Evolutionary conservation across 2,329 filamentous ascomycete genomes (phyloP).

Genomic region (Neonectria hederae): DNA sequence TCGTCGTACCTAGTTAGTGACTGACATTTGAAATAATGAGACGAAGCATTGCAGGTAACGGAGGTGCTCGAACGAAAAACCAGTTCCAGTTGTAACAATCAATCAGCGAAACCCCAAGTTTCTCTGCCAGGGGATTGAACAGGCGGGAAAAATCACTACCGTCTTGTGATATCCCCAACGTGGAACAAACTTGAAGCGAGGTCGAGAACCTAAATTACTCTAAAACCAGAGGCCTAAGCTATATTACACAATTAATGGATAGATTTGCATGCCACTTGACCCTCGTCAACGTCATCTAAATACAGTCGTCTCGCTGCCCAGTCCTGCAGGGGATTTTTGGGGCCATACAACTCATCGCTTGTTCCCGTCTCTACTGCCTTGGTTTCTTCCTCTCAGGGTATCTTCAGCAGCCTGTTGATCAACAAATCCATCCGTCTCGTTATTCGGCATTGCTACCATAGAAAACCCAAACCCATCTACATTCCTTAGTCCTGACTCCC

Average conservation of each 20-base stretch:
- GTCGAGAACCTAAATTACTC: slow-evolving; percentile 8
- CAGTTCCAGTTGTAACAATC: background rate
- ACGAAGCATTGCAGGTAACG: background rate
- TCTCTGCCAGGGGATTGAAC: background rate
- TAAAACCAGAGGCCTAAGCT: slow-evolving; percentile 7
- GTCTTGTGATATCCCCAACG: background rate
- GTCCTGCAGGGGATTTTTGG: slow-evolving; percentile 13
- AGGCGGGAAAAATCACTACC: background rate
- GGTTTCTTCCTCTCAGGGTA: slow-evolving; percentile 18
- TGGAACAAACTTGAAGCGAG: background rate
- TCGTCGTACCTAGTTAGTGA: background rate
- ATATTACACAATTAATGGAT: slow-evolving; percentile 2
- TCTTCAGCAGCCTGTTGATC: slow-evolving; percentile 12
- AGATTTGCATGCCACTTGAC: slow-evolving; percentile 6
- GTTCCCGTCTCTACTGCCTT: slow-evolving; percentile 11
- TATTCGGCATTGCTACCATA: background rate
- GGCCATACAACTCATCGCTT: slow-evolving; percentile 18
- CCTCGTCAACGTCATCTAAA: slow-evolving; percentile 19
- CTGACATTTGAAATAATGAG: background rate
- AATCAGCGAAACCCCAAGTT: background rate
- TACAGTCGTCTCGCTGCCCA: slow-evolving; percentile 16
- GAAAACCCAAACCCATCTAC: background rate
- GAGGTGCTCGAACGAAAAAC: background rate
- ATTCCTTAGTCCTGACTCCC: no score
- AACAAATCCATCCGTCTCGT: background rate